phyloP scores from a whole-genome alignment of 163 green algal species.

The Coccomyxa subellipsoidea region DNA sequence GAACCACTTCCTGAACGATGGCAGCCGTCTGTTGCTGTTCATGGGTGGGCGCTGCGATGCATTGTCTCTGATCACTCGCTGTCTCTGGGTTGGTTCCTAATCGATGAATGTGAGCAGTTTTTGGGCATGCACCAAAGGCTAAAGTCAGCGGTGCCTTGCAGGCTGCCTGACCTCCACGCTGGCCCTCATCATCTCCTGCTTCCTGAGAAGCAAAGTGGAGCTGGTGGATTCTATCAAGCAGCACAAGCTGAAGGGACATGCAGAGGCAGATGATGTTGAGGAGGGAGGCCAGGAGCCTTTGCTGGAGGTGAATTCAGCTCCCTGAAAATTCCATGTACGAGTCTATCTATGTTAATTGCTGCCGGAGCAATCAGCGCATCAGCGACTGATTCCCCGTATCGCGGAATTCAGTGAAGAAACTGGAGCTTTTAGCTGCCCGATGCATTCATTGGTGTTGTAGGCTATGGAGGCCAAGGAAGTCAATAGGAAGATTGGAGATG shows the following conservation, averaged over 20 bases:
- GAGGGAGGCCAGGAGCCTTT: background rate
- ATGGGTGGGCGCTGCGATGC: constrained; percentile 14
- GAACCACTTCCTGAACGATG: constrained; percentile 38
- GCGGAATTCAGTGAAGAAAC: too few relatives aligned
- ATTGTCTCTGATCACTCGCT: background rate
- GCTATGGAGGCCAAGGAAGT: background rate
- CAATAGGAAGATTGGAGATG: background rate
- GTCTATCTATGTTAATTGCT: too few relatives aligned
- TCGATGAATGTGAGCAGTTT: too few relatives aligned
- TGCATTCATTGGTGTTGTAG: background rate
- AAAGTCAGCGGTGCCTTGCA: too few relatives aligned
- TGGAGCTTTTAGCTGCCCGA: too few relatives aligned
- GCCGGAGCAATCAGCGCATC: too few relatives aligned
- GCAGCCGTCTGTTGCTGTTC: constrained; percentile 42
- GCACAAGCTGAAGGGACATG: background rate
- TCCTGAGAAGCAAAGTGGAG: background rate
- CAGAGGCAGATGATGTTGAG: background rate
- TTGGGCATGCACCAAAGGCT: too few relatives aligned
- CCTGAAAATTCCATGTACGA: too few relatives aligned
- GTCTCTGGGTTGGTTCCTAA: background rate
- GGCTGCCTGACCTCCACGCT: background rate
- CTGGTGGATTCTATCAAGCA: background rate
- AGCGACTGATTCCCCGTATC: too few relatives aligned
- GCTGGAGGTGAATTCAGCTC: background rate
- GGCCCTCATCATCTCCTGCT: background rate